Percentiles rank a stretch among this genome's conserved stretches.
These are phyloP conservation scores for Neofusicoccum ribis DNA, from an alignment of 2,329 filamentous ascomycete species.

Conservation along the genomic window DNA sequence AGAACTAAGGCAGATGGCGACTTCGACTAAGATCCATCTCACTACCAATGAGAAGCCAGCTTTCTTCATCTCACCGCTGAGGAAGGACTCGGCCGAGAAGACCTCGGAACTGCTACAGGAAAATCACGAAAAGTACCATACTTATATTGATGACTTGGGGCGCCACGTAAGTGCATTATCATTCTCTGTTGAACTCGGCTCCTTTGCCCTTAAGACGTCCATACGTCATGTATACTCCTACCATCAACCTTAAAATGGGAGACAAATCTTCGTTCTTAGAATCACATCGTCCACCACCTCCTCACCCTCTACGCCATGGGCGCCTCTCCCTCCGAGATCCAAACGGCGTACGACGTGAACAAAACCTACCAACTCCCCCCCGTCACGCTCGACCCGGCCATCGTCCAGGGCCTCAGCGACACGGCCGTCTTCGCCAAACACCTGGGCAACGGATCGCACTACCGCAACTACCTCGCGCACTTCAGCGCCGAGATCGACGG, in stretches of 20 bases:
- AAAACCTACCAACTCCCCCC: conserved; percentile 63
- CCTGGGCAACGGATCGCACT: conserved; percentile 65
- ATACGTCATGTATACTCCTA: too few species aligned
- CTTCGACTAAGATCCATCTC: conserved; percentile 27
- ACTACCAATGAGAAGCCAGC: conserved; percentile 41
- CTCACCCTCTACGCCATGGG: conserved; percentile 76
- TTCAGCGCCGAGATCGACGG: conserved; percentile 72
- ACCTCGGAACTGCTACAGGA: conserved; percentile 70
- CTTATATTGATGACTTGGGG: conserved; percentile 73
- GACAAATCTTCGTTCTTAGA: conserved; percentile 24
- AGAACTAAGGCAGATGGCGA: conserved; percentile 31
- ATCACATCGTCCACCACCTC: conserved; percentile 79
- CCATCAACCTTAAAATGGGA: background rate
- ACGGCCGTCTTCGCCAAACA: conserved; percentile 57
- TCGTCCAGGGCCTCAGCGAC: conserved; percentile 56
- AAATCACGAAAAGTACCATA: conserved; percentile 73
- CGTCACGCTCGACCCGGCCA: conserved; percentile 45
- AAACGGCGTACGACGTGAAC: conserved; percentile 66
- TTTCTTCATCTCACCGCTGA: conserved; percentile 49
- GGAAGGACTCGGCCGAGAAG: conserved; percentile 60
- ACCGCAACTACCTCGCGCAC: conserved; percentile 73
- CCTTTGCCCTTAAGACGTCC: too few species aligned
- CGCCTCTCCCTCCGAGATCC: conserved; percentile 60
- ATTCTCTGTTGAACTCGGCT: background rate
- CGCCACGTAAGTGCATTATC: conserved; percentile 60